Evolutionary conservation across 768 basidiomycete species (phyloP).

Genomic region (Termitomyces titanicus): DNA sequence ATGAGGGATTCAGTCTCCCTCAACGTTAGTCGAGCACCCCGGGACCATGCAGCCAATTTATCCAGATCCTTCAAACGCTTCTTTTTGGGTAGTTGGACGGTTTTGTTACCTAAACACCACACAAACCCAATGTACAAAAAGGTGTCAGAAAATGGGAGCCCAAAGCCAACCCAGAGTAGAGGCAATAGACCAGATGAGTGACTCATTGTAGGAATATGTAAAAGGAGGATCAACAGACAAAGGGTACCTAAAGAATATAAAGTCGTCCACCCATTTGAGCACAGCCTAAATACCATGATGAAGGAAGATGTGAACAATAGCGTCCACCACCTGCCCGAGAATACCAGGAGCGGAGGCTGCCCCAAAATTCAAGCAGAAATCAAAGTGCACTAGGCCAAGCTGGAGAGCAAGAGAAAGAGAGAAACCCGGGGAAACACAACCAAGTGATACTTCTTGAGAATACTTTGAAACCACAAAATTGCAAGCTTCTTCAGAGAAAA

Average conservation of each 20-base stretch:
- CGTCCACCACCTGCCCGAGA: neutral
- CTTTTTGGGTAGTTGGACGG: neutral
- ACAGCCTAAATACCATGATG: neutral
- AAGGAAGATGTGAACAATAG: neutral
- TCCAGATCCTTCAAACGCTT: neutral
- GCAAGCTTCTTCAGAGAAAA: neutral
- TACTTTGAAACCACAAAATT: neutral
- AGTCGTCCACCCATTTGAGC: neutral
- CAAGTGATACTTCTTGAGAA: neutral
- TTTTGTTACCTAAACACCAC: neutral
- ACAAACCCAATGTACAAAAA: constrained; percentile 1
- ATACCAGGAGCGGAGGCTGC: neutral
- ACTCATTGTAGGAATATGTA: neutral
- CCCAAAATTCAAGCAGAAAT: neutral
- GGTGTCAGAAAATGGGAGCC: neutral
- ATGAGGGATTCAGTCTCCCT: constrained; percentile 23
- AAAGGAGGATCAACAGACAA: too few species aligned
- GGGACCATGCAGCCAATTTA: constrained; percentile 19
- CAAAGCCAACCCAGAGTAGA: neutral
- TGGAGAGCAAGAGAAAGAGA: neutral
- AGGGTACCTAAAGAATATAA: neutral
- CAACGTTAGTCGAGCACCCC: constrained; percentile 2
- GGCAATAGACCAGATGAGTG: neutral
- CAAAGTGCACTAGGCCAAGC: neutral
- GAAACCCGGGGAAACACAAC: neutral